Evolutionary conservation across 305 asterid species (phyloP), one percentile per base, ranked within the genome.

Genomic region (Fraxinus paxiana): DNA sequence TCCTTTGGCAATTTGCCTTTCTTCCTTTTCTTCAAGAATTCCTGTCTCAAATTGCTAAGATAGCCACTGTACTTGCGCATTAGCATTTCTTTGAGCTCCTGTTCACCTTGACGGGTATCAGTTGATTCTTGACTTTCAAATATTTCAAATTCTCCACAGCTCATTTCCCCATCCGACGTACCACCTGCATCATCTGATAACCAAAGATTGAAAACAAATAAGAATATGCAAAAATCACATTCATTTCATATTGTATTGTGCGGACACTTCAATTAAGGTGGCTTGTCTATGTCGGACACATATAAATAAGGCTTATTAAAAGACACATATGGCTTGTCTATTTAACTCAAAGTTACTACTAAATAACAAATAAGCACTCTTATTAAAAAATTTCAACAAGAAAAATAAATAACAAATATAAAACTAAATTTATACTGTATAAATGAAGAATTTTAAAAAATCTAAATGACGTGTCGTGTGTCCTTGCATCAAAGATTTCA

Each of bases 1-100:
- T 86, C 85, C 65, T 83, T 87, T 1, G 97, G 91, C 3, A 92
- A 87, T 35, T 88, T 91, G 0, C 91, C 93, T 41, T 86, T 91
- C 79, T 82, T 89, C 80, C 88, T 77, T 67, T 86, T 90, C 80
- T 86, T 90, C 75, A 82, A 33, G 73, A 89, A 87, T 13, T 90
- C 92, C 13, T 84, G 85, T 65, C 88, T 87, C 84, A 92, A 70
- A 46, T 41, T 87, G 69, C 83, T 86, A 1, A 92, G 85, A 43
- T 84, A 91, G 10, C 97, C 91, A 8, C 93, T 85, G 84, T 92
- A 91, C 77, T 90, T 92, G 5, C 80, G 67, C 91, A 88, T 82
- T n/a, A 91, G 84, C 90, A 86, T 89, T 15, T 87, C 88, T 82
- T 90, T 92, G 0, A 88, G 82, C 79, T 88, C 89, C 0, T 56